Conservation (phyloP, 148 eudicot species). For the Amaranthus palmeri region DNA sequence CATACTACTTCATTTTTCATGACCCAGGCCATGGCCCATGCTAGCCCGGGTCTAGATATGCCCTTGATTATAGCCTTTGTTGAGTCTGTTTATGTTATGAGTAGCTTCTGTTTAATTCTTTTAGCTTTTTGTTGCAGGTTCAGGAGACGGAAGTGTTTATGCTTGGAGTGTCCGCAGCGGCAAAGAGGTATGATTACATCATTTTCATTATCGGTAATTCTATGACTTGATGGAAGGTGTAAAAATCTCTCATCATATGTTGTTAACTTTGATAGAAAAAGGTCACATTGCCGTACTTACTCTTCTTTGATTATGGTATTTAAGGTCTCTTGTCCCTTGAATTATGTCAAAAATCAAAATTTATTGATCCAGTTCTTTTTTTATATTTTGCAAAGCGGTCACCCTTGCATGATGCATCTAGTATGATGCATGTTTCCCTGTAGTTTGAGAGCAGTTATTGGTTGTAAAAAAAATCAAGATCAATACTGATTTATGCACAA, state of each 20-base stretch:
- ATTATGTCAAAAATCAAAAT: background rate
- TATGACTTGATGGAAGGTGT: background rate
- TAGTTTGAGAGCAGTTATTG: background rate
- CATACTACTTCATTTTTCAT: too few relatives aligned
- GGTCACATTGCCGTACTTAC: background rate
- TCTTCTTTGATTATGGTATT: background rate
- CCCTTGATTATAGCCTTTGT: background rate
- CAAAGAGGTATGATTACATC: conserved; percentile 63
- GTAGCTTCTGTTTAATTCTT: background rate
- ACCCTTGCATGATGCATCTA: background rate
- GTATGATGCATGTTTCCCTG: background rate
- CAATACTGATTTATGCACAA: background rate
- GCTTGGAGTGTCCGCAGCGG: conserved; percentile 97
- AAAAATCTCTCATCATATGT: background rate
- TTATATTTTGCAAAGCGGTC: background rate
- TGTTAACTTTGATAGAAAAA: background rate
- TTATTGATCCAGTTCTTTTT: background rate
- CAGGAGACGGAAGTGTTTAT: conserved; percentile 96
- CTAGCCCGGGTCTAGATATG: too few relatives aligned
- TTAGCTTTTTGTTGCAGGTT: conserved; percentile 50
- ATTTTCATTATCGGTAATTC: background rate
- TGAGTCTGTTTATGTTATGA: background rate
- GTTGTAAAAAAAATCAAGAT: background rate
- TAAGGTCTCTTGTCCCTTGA: background rate
- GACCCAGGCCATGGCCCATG: too few relatives aligned